Base-by-base conservation (phyloP, 805 yeast species). In the Cyberlindnera bimundalis region DNA sequence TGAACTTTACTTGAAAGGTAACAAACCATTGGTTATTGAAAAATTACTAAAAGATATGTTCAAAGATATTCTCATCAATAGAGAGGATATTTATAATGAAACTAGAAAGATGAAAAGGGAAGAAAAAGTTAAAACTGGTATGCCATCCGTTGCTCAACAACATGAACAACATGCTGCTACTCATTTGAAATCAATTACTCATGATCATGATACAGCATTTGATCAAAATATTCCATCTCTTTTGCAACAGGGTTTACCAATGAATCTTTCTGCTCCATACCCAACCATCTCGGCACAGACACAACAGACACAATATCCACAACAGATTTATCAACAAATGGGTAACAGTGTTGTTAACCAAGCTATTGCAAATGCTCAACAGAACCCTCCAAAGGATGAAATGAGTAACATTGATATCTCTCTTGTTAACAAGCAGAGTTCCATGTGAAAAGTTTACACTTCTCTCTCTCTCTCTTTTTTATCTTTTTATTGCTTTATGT, bases 71-170 rank as follows among this genome's bases (percentile, higher is more conserved):
- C 26, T 53, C 32, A 57, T 57, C 46, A 57, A 57, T 37, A 53
- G 61, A 41, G 61, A 57, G 39, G 61, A 57, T 26, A 57, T 57
- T 29, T 57, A 57, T 37, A 57, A 57, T 40, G 61, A 57, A 46
- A 57, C 61, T 1, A 54, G 61, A 56, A 57, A 57, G 50, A 57
- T 57, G 61, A 57, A 57, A 34, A 50, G 61, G 35, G 61, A 57
- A 37, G 61, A 57, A 35, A 56, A 51, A 39, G 30, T 42, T 24
- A 57, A 51, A 27, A 37, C 41, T 13, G 42, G 35, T 11, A 18
- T 35, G 14, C 23, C 46, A 15, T 13, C 45, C 16, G 35, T n/a
- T 13, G 43, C 30, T 17, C 39, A 29, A 15, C 48, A 43, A 26
- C 51, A 43, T 9, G 50, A 39, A 14, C 43, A 40, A 7, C 39